Percentiles rank a stretch among this genome's conserved stretches.
Evolutionary conservation across 352 stramenopile species (phyloP).

Genomic region (Pythium rishiriense): DNA sequence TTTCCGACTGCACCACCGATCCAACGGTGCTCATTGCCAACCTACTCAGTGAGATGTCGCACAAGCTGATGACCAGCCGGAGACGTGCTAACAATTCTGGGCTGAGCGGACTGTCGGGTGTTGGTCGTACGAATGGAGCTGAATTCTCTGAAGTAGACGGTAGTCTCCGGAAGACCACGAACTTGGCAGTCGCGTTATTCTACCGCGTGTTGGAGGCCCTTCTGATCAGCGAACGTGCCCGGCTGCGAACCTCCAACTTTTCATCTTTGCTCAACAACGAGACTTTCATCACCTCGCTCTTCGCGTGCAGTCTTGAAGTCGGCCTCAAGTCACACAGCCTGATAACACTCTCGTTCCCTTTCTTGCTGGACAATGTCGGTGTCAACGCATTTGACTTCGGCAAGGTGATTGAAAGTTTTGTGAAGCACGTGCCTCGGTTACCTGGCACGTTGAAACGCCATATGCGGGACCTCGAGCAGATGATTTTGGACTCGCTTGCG

Average conservation of each 20-base stretch:
- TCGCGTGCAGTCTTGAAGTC: slow-evolving; percentile 83
- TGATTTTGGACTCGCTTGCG: slow-evolving; percentile 74
- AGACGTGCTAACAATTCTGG: slow-evolving; percentile 23
- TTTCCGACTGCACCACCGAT: slow-evolving; percentile 55
- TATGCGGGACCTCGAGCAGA: slow-evolving; percentile 86
- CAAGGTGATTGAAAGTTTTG: slow-evolving; percentile 86
- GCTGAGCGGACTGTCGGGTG: neutral
- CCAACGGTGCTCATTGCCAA: slow-evolving; percentile 56
- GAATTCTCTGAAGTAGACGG: slow-evolving; percentile 66
- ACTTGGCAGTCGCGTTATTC: slow-evolving; percentile 68
- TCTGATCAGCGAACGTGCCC: slow-evolving; percentile 62
- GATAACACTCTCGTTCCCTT: slow-evolving; percentile 84
- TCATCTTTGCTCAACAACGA: slow-evolving; percentile 82
- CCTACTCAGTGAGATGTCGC: slow-evolving; percentile 48
- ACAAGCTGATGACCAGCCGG: slow-evolving; percentile 49
- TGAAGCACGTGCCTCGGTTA: slow-evolving; percentile 76
- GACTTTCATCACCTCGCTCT: slow-evolving; percentile 74
- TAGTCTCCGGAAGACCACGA: slow-evolving; percentile 73
- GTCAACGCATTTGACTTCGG: slow-evolving; percentile 88
- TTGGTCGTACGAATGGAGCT: neutral
- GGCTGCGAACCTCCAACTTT: slow-evolving; percentile 73
- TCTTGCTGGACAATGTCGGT: slow-evolving; percentile 67
- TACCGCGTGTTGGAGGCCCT: slow-evolving; percentile 81
- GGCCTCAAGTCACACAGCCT: slow-evolving; percentile 84
- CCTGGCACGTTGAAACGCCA: slow-evolving; percentile 80